phyloP scores from a whole-genome alignment of 768 basidiomycete species.

The Boletus insuetus region DNA sequence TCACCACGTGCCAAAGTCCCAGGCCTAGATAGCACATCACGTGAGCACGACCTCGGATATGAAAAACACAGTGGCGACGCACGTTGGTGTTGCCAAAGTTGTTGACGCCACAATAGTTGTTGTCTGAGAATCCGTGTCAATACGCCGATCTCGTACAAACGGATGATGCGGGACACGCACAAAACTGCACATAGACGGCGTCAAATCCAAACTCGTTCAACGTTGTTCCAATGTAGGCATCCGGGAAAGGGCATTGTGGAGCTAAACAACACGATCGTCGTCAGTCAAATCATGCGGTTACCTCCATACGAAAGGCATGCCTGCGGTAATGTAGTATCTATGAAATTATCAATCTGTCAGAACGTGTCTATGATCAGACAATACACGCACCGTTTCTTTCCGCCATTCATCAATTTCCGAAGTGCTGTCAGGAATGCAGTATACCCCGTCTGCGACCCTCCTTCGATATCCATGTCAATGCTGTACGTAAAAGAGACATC shows the following conservation, averaged over 20 bases:
- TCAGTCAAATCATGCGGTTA: slow-evolving; percentile 1
- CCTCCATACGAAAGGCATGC: slow-evolving; percentile 11
- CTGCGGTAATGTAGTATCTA: slow-evolving; percentile 46
- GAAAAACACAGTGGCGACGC: slow-evolving; percentile 1
- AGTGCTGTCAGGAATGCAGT: slow-evolving; percentile 29
- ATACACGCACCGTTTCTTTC: slow-evolving; percentile 24
- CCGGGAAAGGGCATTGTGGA: slow-evolving; percentile 48
- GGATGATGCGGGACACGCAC: slow-evolving; percentile 13
- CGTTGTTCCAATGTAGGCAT: slow-evolving; percentile 42
- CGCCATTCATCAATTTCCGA: slow-evolving; percentile 27
- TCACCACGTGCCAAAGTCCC: slow-evolving; percentile 42
- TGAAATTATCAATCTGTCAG: neutral
- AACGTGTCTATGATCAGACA: neutral
- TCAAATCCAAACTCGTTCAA: slow-evolving; percentile 44
- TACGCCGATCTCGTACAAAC: neutral
- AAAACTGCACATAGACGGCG: slow-evolving; percentile 52
- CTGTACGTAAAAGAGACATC: slow-evolving; percentile 6
- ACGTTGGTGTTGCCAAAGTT: slow-evolving; percentile 44
- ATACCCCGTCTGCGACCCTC: slow-evolving; percentile 34
- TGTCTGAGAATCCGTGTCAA: slow-evolving; percentile 33
- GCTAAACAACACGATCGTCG: slow-evolving; percentile 13
- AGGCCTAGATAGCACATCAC: slow-evolving; percentile 36
- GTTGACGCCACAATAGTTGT: slow-evolving; percentile 42
- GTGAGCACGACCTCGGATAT: neutral
- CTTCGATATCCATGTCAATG: slow-evolving; percentile 50